Evolutionary conservation across 345 rosid genomes (phyloP), one percentile per base, ranked within the genome.

Genomic region (Dovyalis caffra): DNA sequence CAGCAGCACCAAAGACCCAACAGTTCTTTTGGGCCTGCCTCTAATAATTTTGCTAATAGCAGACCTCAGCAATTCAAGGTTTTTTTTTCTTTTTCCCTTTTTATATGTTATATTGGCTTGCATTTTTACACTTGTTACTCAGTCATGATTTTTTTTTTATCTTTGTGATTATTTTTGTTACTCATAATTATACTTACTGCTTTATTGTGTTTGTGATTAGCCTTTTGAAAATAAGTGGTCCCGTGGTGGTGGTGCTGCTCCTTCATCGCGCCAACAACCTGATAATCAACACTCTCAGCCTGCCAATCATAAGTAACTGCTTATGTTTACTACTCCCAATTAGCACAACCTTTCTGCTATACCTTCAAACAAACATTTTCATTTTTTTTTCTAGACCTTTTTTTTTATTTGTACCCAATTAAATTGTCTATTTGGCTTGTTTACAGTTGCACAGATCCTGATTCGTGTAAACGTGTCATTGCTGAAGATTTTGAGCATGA

Each of bases 371-470:
- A 38, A 38, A 38, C 45, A 38, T 11, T 43, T 43, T 43, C 47
- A 43, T 43, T 43, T 43, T 43, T 43, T 12, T 43, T 43, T 4
- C 18, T 43, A 43, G 47, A 43, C 47, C n/a, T n/a, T 40, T 16
- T 43, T 15, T 43, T 43, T 43, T 43, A 43, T 11, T 43, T 43
- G 47, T 43, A 43, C 47, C 16, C 14, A 43, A 43, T 43, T 43
- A 43, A 43, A 43, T 3, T 60, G 6, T 74, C 60, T 18, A 64
- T 61, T 77, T 43, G 62, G 74, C n/a, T 31, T 66, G 26, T 82
- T 8, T 65, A 69, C 76, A 94, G 97, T 64, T 95, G 99, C 89
- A 89, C 88, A 8, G 95, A 92, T 86, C 97, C 93, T 23, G 91
- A 89, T 33, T 78, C 89, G 51, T 95, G 99, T 82, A 90, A 82